Evolutionary conservation across 345 rosid species (phyloP).

Genomic region (Hypericum androsaemum): DNA sequence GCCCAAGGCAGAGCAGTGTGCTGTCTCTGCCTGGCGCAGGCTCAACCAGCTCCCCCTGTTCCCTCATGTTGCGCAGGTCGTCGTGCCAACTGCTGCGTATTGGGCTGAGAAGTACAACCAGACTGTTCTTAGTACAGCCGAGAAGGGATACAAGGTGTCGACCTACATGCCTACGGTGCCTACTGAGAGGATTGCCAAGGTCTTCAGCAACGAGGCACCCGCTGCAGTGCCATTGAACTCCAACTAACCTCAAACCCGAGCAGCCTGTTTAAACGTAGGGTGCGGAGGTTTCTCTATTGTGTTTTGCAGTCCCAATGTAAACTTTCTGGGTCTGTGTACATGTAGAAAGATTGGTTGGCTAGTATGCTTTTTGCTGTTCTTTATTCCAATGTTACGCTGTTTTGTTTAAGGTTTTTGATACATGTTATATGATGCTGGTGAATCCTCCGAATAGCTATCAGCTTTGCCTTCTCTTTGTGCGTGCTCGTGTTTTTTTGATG

Average conservation of each 20-base stretch:
- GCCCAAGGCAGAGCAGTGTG: constrained; percentile 76
- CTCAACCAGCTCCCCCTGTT: constrained; percentile 71
- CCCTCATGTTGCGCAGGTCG: constrained; percentile 66
- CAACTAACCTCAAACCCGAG: constrained; percentile 9
- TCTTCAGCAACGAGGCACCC: constrained; percentile 33
- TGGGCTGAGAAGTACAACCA: constrained; percentile 78
- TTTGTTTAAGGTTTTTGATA: too few species aligned
- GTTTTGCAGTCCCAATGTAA: too few species aligned
- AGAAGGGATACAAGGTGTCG: constrained; percentile 72
- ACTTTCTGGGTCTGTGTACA: too few species aligned
- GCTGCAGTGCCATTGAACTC: constrained; percentile 29
- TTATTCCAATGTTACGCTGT: too few species aligned
- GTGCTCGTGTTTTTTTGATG: too few species aligned
- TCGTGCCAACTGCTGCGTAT: constrained; percentile 67
- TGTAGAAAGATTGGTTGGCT: too few species aligned
- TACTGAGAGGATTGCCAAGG: constrained; percentile 65
- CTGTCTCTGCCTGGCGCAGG: constrained; percentile 69
- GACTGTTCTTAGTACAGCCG: constrained; percentile 53
- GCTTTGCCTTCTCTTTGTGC: too few species aligned
- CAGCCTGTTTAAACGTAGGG: too few species aligned
- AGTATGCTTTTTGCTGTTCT: too few species aligned
- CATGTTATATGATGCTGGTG: too few species aligned
- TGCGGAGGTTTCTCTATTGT: too few species aligned
- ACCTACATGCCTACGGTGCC: constrained; percentile 80
- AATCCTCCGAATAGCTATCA: too few species aligned